These are phyloP conservation scores for Dioscorea alata DNA, from an alignment of 106 monocot species.

Conservation along the genomic window DNA sequence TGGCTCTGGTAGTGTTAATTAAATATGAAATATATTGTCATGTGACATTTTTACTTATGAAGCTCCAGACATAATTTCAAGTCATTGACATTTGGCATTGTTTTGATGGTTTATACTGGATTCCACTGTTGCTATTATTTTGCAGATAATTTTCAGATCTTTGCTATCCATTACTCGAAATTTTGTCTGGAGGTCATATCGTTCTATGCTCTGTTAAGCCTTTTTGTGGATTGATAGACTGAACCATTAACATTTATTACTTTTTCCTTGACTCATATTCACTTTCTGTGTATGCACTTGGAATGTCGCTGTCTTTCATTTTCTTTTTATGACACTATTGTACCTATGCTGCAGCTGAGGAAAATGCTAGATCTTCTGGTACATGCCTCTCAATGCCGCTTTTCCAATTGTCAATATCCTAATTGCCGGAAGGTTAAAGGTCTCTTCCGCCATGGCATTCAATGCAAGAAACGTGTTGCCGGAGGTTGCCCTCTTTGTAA, in stretches of 20 bases:
- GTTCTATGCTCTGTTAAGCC: too few species aligned
- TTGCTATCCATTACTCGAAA: too few species aligned
- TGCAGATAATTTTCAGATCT: too few species aligned
- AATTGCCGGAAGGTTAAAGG: constrained; percentile 96
- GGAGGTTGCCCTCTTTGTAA: constrained; percentile 84
- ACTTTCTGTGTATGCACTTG: background rate
- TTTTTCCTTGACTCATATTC: background rate
- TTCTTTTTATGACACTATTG: background rate
- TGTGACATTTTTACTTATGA: too few species aligned
- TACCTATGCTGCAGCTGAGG: constrained; percentile 49
- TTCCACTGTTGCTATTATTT: too few species aligned
- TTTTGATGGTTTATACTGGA: too few species aligned
- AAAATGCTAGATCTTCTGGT: constrained; percentile 96
- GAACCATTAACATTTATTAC: background rate
- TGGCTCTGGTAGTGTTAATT: too few species aligned
- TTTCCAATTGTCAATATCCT: constrained; percentile 67
- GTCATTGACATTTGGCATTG: too few species aligned
- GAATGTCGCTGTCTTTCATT: background rate
- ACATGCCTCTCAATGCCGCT: constrained; percentile 87
- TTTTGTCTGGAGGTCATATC: too few species aligned
- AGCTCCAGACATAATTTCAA: too few species aligned
- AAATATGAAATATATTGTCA: too few species aligned
- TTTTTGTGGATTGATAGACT: too few species aligned
- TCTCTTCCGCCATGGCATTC: constrained; percentile 83
- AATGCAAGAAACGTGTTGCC: constrained; percentile 61